Conservation (phyloP, 257 asterid species). For the Solanum stenotomum region DNA sequence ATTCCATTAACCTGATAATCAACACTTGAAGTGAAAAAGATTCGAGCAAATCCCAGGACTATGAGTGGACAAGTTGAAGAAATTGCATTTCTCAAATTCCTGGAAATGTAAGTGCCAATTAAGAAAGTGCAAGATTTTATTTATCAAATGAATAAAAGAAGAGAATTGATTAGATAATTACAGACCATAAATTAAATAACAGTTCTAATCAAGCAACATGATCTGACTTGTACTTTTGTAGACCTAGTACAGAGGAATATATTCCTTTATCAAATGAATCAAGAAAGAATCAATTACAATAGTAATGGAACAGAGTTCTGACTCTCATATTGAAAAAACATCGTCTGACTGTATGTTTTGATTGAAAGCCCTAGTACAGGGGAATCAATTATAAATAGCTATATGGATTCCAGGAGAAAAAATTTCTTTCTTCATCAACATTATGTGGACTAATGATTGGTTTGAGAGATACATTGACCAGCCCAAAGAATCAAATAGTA, state of each 20-base stretch:
- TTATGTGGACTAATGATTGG: too few species aligned
- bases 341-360: neutral
- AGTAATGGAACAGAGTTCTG: neutral
- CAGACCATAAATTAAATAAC: neutral
- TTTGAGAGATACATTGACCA: neutral
- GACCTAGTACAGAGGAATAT: neutral
- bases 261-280: neutral
- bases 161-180: neutral
- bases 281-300: neutral
- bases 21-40: constrained; percentile 63
- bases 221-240: neutral
- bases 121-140: neutral
- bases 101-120: constrained; percentile 9
- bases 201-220: neutral
- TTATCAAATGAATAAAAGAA: neutral
- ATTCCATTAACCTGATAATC: constrained; percentile 62
- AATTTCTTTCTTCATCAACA: neutral
- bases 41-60: constrained; percentile 77
- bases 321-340: neutral
- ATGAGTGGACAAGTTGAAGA: constrained; percentile 65
- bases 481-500: neutral
- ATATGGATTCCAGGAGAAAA: neutral
- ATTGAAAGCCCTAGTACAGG: neutral
- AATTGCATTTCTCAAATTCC: constrained; percentile 47
- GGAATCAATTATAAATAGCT: neutral